A percentile compares a stretch with the other conserved stretches of the same genome.
Evolutionary conservation across 2,329 filamentous ascomycete genomes (phyloP).

Genomic region (Cercospora berteroae): DNA sequence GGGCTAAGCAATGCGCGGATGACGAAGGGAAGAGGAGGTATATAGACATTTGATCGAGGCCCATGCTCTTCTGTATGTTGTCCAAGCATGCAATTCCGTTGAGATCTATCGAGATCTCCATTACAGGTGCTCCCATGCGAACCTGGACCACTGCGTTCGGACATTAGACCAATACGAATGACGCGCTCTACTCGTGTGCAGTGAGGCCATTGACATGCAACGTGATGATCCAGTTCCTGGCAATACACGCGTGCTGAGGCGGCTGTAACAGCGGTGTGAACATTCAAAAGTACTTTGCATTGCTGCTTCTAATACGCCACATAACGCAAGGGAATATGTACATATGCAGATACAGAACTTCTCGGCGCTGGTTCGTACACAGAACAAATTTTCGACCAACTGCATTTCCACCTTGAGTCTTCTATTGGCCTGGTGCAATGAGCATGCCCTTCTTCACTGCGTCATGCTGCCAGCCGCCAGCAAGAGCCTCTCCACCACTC

Average conservation of each 20-base stretch:
- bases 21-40: background rate
- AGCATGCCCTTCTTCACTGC: slow-evolving; percentile 75
- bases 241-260: background rate
- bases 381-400: background rate
- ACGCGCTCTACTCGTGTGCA: too few relatives aligned
- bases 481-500: slow-evolving; percentile 70
- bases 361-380: slow-evolving; percentile 5
- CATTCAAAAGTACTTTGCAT: slow-evolving; percentile 1
- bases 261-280: background rate
- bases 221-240: too few relatives aligned
- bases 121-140: too few relatives aligned
- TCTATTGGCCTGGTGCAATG: slow-evolving; percentile 83
- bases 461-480: slow-evolving; percentile 83
- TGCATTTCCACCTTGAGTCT: background rate
- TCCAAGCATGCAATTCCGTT: background rate
- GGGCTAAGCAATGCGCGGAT: background rate
- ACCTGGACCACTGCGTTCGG: too few relatives aligned
- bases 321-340: slow-evolving; percentile 11
- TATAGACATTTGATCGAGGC: background rate
- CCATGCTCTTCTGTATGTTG: background rate
- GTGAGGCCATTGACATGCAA: too few relatives aligned
- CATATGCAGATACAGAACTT: slow-evolving; percentile 4
- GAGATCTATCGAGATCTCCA: background rate
- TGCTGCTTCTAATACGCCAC: slow-evolving; percentile 8
- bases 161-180: too few relatives aligned